Percentiles rank a stretch among this genome's conserved stretches.
Conservation (phyloP, 371 early-diverging fungal genomes). For the Parasitella parasitica region DNA sequence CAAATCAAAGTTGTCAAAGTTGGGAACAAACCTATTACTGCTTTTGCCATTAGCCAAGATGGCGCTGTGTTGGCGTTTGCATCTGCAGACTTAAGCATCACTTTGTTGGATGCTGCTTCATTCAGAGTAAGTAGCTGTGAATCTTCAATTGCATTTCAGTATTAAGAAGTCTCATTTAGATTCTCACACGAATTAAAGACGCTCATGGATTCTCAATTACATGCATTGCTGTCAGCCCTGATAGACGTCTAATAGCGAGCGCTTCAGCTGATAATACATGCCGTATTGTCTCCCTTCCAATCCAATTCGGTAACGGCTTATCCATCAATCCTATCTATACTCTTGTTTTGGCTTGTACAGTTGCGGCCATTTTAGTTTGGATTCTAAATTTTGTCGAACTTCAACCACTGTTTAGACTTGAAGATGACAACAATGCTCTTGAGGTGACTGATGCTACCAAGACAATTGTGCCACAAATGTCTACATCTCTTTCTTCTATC, state of each 20-base stretch:
- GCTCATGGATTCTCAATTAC: constrained; percentile 71
- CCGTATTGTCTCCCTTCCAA: constrained; percentile 54
- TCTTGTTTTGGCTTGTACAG: constrained; percentile 28
- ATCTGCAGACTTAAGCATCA: constrained; percentile 55
- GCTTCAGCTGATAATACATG: constrained; percentile 72
- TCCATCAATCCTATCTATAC: constrained; percentile 39
- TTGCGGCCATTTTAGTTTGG: constrained; percentile 27
- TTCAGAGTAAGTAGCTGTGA: constrained; percentile 52
- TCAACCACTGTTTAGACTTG: constrained; percentile 7
- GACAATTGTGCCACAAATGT: not conserved
- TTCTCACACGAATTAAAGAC: constrained; percentile 47
- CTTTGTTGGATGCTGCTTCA: constrained; percentile 52
- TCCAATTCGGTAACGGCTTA: constrained; percentile 38
- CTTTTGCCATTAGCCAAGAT: constrained; percentile 47
- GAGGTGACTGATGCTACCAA: not conserved
- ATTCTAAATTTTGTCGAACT: constrained; percentile 9
- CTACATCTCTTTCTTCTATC: not conserved
- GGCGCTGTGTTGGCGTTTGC: constrained; percentile 63
- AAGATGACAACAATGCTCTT: not conserved
- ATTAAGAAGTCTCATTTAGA: no score
- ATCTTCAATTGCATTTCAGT: no score
- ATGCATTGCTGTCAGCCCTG: constrained; percentile 60
- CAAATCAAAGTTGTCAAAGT: constrained; percentile 19
- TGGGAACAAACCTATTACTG: constrained; percentile 40
- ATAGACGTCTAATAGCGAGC: constrained; percentile 56